These are phyloP conservation scores for Raddia distichophylla DNA, from an alignment of 176 grass and related monocot genomes.

Conservation along the genomic window DNA sequence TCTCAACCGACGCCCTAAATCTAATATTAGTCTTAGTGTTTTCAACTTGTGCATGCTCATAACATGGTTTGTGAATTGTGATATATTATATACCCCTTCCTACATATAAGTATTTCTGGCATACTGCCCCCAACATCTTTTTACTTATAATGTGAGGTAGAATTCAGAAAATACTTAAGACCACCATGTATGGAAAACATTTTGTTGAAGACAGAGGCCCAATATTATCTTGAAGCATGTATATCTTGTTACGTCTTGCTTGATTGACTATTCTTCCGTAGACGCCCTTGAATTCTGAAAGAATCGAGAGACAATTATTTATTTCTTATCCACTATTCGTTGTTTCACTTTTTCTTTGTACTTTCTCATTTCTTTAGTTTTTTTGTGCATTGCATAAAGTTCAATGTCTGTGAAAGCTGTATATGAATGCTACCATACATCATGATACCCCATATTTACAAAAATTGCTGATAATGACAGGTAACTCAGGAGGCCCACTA, in stretches of 20 bases:
- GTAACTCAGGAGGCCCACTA: conserved; percentile 85
- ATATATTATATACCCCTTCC: not conserved
- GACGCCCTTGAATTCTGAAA: not conserved
- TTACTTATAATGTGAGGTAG: not conserved
- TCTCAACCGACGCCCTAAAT: not conserved
- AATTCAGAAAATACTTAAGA: not conserved
- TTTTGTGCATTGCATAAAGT: not conserved
- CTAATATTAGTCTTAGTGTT: not conserved
- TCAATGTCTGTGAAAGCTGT: not conserved
- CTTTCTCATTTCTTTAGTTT: not conserved
- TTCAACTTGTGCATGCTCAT: not conserved
- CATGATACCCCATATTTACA: conserved; percentile 18
- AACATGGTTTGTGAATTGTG: not conserved
- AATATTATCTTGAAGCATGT: not conserved
- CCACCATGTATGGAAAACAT: not conserved
- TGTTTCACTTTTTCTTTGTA: not conserved
- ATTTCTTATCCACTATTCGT: conserved; percentile 13
- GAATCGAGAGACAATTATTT: not conserved
- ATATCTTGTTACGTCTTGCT: not conserved
- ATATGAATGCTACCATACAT: conserved; percentile 16
- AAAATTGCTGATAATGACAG: conserved; percentile 30
- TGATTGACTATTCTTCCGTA: not conserved
- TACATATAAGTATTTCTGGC: not conserved
- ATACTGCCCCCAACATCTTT: not conserved
- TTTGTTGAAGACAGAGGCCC: not conserved